Evolutionary conservation across 768 basidiomycete genomes (phyloP).

Genomic region (Boletus insuetus): DNA sequence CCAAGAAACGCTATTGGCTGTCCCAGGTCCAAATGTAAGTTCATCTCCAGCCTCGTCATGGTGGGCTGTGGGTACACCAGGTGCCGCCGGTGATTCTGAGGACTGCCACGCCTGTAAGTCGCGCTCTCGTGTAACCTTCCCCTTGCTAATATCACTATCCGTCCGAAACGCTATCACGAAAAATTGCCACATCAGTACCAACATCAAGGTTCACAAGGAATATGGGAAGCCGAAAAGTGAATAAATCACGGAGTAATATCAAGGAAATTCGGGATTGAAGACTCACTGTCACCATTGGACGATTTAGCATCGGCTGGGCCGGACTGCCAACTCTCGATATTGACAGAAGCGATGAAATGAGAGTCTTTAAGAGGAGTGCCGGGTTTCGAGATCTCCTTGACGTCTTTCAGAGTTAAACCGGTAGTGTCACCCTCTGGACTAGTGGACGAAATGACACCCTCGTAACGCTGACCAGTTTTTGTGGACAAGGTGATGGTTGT

Average conservation of each 20-base stretch:
- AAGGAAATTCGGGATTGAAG: not conserved
- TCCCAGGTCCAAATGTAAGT: slow-evolving; percentile 61
- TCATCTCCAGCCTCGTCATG: slow-evolving; percentile 52
- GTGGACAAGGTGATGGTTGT: slow-evolving; percentile 76
- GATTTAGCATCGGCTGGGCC: slow-evolving; percentile 70
- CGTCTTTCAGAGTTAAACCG: slow-evolving; percentile 76
- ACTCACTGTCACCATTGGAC: slow-evolving; percentile 71
- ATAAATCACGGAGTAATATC: not conserved
- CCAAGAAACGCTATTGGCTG: slow-evolving; percentile 53
- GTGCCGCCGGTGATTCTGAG: slow-evolving; percentile 31
- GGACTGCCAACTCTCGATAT: slow-evolving; percentile 71
- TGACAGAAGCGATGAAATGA: slow-evolving; percentile 66
- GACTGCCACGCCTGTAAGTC: slow-evolving; percentile 81
- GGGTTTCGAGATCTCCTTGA: slow-evolving; percentile 65
- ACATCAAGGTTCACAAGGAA: not conserved
- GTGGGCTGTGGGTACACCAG: slow-evolving; percentile 24
- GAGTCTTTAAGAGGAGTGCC: slow-evolving; percentile 69
- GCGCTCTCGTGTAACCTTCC: slow-evolving; percentile 55
- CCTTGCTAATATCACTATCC: slow-evolving; percentile 74
- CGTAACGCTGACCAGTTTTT: slow-evolving; percentile 68
- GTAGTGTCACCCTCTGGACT: slow-evolving; percentile 60
- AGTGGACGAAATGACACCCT: slow-evolving; percentile 67
- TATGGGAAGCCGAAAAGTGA: not conserved
- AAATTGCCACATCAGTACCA: slow-evolving; percentile 14
- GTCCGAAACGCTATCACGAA: slow-evolving; percentile 67